These are phyloP conservation scores for Fusarium musae DNA, from an alignment of 2,329 filamentous ascomycete genomes.

Conservation along the genomic window DNA sequence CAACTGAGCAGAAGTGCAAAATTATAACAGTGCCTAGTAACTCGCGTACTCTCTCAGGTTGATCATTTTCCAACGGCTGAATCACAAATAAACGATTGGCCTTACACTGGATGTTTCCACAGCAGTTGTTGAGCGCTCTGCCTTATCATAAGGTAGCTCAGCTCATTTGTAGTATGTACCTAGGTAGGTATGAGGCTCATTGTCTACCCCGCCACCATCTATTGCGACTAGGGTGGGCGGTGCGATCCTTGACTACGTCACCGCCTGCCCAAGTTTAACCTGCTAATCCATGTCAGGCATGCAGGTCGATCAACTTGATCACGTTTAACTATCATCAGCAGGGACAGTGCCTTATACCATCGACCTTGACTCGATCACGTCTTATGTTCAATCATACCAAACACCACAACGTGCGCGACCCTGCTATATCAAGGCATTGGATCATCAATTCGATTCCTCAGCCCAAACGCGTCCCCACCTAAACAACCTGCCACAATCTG, in stretches of 20 bases:
- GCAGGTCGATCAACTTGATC: slow-evolving; percentile 31
- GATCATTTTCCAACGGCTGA: background rate
- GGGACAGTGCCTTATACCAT: slow-evolving; percentile 1
- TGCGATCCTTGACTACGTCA: slow-evolving; percentile 44
- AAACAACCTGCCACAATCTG: slow-evolving; percentile 5
- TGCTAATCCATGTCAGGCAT: slow-evolving; percentile 22
- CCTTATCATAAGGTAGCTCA: background rate
- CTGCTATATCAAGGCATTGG: background rate
- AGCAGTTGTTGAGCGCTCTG: background rate
- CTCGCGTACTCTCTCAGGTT: background rate
- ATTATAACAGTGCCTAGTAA: background rate
- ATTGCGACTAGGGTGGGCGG: slow-evolving; percentile 32
- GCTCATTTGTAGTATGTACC: background rate
- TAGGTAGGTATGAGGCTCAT: slow-evolving; percentile 18
- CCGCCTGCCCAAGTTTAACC: slow-evolving; percentile 35
- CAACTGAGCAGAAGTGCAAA: background rate
- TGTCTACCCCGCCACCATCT: slow-evolving; percentile 34
- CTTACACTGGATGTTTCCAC: background rate
- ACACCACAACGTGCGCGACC: background rate
- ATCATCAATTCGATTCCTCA: background rate
- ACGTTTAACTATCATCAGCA: slow-evolving; percentile 25
- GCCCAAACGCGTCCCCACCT: slow-evolving; percentile 13
- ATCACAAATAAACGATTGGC: background rate
- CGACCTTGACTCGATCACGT: slow-evolving; percentile 2
- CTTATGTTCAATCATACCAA: background rate